Base-by-base conservation (phyloP, 192 early-diverging fungal genomes). In the Coemansia sp. region DNA sequence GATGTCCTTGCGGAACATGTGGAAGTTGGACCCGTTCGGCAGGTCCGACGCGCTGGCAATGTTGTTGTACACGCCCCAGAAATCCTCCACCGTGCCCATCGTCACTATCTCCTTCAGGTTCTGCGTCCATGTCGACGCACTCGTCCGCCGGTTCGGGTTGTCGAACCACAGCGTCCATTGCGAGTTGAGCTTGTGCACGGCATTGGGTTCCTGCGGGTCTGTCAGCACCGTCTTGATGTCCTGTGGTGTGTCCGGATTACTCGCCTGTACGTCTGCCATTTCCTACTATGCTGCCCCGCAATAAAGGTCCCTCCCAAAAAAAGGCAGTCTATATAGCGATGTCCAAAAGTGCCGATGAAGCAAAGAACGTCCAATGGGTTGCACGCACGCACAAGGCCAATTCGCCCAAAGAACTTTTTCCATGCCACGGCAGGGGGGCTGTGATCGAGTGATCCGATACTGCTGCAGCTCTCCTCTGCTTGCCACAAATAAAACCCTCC, bases 131-230 rank as follows among this genome's bases (percentile, higher is more conserved):
- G 77, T 87, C 37, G 76, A 64, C 40, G 73, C 72, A 31, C 66
- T 94, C 16, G 87, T 79, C 62, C 83, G 82, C 76, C 86, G 88
- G 46, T 63, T 79, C 31, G 88, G 88, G 65, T 85, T 85, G 66
- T 95, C 92, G 60, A 85, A 96, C 91, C 91, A 98, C 52, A 98
- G 75, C 22, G 91, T 91, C 96, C 96, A 98, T 31, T 68, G 65
- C 42, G 86, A 72, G 56, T 92, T 82, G 28, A 98, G 82, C 37
- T 83, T 85, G 56, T 98, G 96, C 71, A 90, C 91, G 18, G 83
- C 84, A 48, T 84, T 88, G 64, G 80, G 90, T 59, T 85, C 73
- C n/a, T 75, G 40, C 18, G 80, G 72, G 59, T 88, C 81, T 27
- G 66, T 49, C 51, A 88, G 74, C 35, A 78, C 76, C 21, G 79